Percentiles rank a stretch among this genome's conserved stretches.
Evolutionary conservation across 768 basidiomycete species (phyloP).

Genomic region (Ramaria sp.): DNA sequence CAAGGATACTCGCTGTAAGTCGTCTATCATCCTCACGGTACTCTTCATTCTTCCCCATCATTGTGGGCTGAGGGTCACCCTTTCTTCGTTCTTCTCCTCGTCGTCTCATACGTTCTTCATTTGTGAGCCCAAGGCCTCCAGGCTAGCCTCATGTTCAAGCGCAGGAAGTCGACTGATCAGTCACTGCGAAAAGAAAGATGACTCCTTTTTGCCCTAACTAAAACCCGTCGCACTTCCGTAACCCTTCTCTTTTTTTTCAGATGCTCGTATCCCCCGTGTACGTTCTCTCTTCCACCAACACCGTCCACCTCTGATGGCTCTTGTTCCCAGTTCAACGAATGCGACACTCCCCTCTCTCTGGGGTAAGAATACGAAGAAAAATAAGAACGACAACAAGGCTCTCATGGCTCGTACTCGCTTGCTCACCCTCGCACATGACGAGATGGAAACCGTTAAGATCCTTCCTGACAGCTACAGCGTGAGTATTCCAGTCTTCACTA

Average conservation of each 20-base stretch:
- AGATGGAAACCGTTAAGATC: slow-evolving; percentile 82
- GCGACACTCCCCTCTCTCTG: slow-evolving; percentile 37
- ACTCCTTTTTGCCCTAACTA: slow-evolving; percentile 4
- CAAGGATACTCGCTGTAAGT: not conserved
- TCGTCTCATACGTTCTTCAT: not conserved
- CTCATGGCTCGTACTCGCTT: slow-evolving; percentile 67
- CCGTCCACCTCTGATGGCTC: slow-evolving; percentile 11
- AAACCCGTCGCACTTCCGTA: slow-evolving; percentile 7
- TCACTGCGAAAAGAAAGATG: slow-evolving; percentile 4
- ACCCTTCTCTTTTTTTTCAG: slow-evolving; percentile 7
- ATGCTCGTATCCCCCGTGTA: slow-evolving; percentile 83
- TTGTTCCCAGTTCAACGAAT: slow-evolving; percentile 43
- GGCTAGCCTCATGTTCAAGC: slow-evolving; percentile 11
- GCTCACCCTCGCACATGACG: slow-evolving; percentile 70
- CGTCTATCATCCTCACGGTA: not conserved
- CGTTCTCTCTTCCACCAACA: slow-evolving; percentile 15
- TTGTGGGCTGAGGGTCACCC: not conserved
- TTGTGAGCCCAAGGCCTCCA: slow-evolving; percentile 9
- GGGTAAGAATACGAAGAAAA: slow-evolving; percentile 50
- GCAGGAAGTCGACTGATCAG: slow-evolving; percentile 9
- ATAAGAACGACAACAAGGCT: slow-evolving; percentile 43
- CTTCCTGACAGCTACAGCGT: slow-evolving; percentile 61
- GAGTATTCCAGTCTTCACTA: slow-evolving; percentile 17
- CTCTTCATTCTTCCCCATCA: not conserved
- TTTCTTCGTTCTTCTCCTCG: not conserved